Evolutionary conservation across 306 rosid species (phyloP).

Genomic region (Dalbergia cochinchinensis): DNA sequence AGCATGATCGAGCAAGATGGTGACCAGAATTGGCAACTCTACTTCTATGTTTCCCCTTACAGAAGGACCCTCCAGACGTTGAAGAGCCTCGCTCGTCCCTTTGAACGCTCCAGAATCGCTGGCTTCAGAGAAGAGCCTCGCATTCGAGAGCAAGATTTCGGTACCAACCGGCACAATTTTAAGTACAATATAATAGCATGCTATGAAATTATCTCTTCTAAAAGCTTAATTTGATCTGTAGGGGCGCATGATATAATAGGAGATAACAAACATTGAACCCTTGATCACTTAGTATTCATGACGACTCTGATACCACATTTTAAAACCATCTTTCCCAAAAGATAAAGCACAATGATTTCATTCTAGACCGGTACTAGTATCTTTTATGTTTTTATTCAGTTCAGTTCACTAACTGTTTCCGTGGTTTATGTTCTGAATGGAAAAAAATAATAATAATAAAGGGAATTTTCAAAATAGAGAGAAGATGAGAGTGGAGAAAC

Average conservation of each 20-base stretch:
- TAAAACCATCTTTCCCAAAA: too few species aligned
- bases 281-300: too few species aligned
- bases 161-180: slow-evolving; percentile 31
- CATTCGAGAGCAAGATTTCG: slow-evolving; percentile 89
- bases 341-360: too few species aligned
- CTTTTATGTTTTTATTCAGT: neutral
- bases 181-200: too few species aligned
- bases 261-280: too few species aligned
- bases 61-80: slow-evolving; percentile 72
- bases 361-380: neutral
- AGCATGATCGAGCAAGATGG: slow-evolving; percentile 61
- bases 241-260: too few species aligned
- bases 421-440: neutral
- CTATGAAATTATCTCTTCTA: too few species aligned
- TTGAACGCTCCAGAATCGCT: slow-evolving; percentile 68
- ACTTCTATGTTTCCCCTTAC: slow-evolving; percentile 88
- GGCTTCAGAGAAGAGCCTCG: slow-evolving; percentile 94
- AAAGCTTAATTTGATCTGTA: too few species aligned
- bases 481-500: slow-evolving; percentile 72
- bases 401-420: neutral
- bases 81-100: slow-evolving; percentile 66
- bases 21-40: slow-evolving; percentile 64
- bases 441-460: slow-evolving; percentile 29
- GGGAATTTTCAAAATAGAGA: slow-evolving; percentile 95
- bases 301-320: too few species aligned